Conservation (phyloP, 805 yeast genomes). For the Suhomyces prunicola region DNA sequence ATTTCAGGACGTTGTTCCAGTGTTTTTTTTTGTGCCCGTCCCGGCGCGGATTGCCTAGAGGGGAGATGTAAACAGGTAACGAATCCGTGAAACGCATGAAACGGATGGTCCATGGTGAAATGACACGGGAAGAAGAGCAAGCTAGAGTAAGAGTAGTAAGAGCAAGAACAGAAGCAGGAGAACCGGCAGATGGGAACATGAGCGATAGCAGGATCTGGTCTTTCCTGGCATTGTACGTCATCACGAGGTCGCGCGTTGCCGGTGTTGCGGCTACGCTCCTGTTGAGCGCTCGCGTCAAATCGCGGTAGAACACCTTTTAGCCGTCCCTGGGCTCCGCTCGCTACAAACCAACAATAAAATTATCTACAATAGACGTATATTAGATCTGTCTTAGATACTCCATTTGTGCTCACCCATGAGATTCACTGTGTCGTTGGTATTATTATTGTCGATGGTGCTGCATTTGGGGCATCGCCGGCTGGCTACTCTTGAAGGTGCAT, state of each 20-base stretch:
- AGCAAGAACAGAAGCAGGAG: too few species aligned
- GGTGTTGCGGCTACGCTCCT: neutral
- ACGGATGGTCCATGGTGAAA: neutral
- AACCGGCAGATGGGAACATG: too few species aligned
- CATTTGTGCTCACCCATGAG: constrained; percentile 32
- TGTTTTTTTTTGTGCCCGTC: neutral
- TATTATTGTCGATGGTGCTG: neutral
- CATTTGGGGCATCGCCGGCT: constrained; percentile 2
- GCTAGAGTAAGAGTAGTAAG: neutral
- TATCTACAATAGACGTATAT: neutral
- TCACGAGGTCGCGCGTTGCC: neutral
- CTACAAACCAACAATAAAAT: neutral
- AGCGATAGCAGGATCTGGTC: neutral
- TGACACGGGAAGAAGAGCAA: neutral
- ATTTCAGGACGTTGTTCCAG: neutral
- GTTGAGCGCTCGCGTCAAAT: neutral
- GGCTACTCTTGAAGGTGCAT: neutral
- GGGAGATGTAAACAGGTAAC: neutral
- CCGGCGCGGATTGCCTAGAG: neutral
- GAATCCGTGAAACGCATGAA: neutral
- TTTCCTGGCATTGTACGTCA: too few species aligned
- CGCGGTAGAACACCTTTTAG: neutral
- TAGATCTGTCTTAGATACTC: constrained; percentile 15
- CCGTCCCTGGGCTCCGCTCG: neutral
- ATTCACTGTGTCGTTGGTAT: constrained; percentile 15